Evolutionary conservation across 2,329 filamentous ascomycete genomes (phyloP).

Genomic region (Colletotrichum simmondsii): DNA sequence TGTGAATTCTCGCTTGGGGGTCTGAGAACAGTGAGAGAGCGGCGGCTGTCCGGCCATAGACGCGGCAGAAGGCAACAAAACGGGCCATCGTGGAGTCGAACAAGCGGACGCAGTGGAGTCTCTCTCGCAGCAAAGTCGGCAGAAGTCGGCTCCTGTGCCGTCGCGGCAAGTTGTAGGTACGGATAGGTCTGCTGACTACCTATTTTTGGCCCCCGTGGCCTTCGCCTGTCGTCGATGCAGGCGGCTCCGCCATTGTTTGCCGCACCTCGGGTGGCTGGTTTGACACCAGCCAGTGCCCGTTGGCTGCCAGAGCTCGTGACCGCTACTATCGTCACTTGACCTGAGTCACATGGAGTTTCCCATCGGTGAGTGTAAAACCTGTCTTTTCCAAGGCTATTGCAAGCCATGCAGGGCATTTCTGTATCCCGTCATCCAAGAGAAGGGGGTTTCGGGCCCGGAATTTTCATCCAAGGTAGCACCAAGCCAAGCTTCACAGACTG

Average conservation of each 20-base stretch:
- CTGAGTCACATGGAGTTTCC: conserved; percentile 10
- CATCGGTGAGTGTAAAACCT: neutral
- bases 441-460: neutral
- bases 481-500: conserved; percentile 12
- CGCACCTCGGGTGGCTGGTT: conserved; percentile 4
- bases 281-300: conserved; percentile 22
- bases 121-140: neutral
- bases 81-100: conserved; percentile 7
- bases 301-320: conserved; percentile 17
- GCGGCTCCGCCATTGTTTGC: conserved; percentile 22
- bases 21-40: neutral
- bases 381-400: neutral
- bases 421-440: neutral
- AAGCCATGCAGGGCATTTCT: neutral
- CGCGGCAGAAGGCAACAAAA: conserved; percentile 23
- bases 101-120: neutral
- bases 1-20: conserved; percentile 4
- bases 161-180: conserved; percentile 9
- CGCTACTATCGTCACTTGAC: conserved; percentile 22
- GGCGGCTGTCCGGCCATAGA: conserved; percentile 23
- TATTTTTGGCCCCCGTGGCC: conserved; percentile 20
- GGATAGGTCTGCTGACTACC: conserved; percentile 19
- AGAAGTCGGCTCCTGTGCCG: conserved; percentile 11
- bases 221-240: conserved; percentile 2
- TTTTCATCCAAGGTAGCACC: neutral